Evolutionary conservation across 352 stramenopile species (phyloP).

Genomic region (Globisporangium uncinulatum): DNA sequence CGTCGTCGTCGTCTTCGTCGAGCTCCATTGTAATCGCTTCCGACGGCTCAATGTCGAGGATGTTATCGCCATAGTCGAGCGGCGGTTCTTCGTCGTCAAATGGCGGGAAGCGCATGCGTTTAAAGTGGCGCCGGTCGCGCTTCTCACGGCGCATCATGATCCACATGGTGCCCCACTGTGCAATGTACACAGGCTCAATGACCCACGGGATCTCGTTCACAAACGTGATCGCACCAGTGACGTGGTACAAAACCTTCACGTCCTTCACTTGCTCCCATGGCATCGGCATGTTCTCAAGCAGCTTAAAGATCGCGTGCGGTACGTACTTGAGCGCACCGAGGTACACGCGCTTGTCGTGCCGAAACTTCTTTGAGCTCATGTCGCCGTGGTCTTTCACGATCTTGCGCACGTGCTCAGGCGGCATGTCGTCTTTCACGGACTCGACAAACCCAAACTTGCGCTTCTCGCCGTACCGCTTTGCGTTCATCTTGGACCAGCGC

Average conservation of each 20-base stretch:
- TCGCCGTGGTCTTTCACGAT: constrained; percentile 99
- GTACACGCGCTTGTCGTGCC: constrained; percentile 98
- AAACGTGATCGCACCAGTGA: constrained; percentile 99
- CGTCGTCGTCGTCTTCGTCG: constrained; percentile 92
- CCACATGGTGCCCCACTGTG: constrained; percentile 99
- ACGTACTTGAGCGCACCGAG: constrained; percentile 99
- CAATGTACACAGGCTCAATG: constrained; percentile 99
- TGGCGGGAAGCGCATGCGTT: constrained; percentile 99
- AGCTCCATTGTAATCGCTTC: constrained; percentile 98
- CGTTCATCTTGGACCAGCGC: constrained; percentile 88
- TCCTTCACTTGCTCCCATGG: constrained; percentile 99
- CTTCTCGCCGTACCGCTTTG: constrained; percentile 93
- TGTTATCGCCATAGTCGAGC: constrained; percentile 95
- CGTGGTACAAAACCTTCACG: constrained; percentile 99
- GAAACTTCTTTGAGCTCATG: constrained; percentile 99
- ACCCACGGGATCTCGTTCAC: constrained; percentile 99
- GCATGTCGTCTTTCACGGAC: constrained; percentile 89
- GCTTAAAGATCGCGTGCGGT: constrained; percentile 98
- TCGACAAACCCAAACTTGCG: constrained; percentile 93
- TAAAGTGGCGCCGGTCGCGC: constrained; percentile 98
- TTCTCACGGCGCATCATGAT: constrained; percentile 99
- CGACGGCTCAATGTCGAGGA: constrained; percentile 95
- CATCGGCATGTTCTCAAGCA: constrained; percentile 99
- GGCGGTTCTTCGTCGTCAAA: constrained; percentile 99
- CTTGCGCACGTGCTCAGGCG: constrained; percentile 97